Conservation (phyloP, 768 basidiomycete genomes). For the Mycena rebaudengoi region DNA sequence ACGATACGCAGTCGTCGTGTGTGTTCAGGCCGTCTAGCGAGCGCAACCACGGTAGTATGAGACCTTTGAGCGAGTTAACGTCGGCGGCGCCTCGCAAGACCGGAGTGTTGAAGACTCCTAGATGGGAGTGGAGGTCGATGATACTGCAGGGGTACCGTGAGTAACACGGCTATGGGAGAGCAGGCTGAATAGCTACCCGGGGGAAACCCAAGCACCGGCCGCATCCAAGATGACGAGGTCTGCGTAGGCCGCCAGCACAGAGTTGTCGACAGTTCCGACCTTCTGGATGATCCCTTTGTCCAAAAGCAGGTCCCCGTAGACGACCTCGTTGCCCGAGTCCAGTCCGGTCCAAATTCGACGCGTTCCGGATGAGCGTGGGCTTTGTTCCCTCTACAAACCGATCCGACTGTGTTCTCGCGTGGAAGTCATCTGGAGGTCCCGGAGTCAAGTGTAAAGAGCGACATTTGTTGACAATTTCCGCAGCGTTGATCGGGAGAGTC, state of each 20-base stretch:
- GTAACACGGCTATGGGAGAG: conserved; percentile 47
- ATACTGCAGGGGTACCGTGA: conserved; percentile 46
- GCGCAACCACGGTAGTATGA: conserved; percentile 69
- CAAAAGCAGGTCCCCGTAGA: conserved; percentile 68
- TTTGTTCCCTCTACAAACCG: conserved; percentile 62
- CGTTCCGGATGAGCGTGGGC: conserved; percentile 68
- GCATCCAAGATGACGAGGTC: conserved; percentile 57
- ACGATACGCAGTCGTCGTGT: conserved; percentile 69
- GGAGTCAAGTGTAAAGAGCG: conserved; percentile 11
- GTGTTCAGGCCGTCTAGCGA: conserved; percentile 80
- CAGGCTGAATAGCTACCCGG: conserved; percentile 56
- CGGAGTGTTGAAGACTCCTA: conserved; percentile 53
- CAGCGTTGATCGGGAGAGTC: conserved; percentile 18
- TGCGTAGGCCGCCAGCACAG: conserved; percentile 11
- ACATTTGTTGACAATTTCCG: conserved; percentile 14
- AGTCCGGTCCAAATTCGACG: conserved; percentile 83
- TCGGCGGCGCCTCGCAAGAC: conserved; percentile 54
- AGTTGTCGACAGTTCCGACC: conserved; percentile 51
- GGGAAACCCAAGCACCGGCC: conserved; percentile 74
- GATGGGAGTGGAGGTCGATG: conserved; percentile 67
- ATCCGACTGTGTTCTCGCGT: conserved; percentile 55
- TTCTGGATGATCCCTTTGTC: conserved; percentile 69
- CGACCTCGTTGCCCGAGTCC: conserved; percentile 60
- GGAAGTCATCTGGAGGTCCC: conserved; percentile 41
- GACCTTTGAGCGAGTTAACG: conserved; percentile 60